A percentile compares a stretch with the other conserved stretches of the same genome.
Conservation (phyloP, 345 rosid genomes). For the Rhizophora apiculata region DNA sequence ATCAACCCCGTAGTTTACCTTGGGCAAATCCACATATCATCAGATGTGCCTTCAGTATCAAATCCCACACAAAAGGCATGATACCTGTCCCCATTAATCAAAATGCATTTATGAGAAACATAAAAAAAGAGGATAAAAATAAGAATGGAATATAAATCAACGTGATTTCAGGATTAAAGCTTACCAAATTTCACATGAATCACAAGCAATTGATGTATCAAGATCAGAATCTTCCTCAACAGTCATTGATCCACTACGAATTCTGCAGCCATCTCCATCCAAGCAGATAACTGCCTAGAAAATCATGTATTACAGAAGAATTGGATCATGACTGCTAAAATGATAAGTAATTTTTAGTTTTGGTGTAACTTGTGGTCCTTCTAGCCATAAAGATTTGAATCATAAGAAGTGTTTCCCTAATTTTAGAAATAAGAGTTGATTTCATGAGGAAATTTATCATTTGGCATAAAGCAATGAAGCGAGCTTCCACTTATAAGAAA, state of each 20-base stretch:
- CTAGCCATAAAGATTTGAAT: neutral
- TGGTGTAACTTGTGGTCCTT: too few relatives aligned
- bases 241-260: conserved; percentile 48
- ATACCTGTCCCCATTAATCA: conserved; percentile 56
- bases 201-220: conserved; percentile 98
- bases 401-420: conserved; percentile 6
- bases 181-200: conserved; percentile 96
- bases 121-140: conserved; percentile 18
- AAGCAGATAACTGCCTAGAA: conserved; percentile 98
- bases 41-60: conserved; percentile 76
- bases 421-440: conserved; percentile 2
- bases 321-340: conserved; percentile 18
- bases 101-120: neutral
- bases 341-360: conserved; percentile 5
- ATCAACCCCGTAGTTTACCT: conserved; percentile 50
- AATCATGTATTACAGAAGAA: conserved; percentile 33
- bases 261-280: conserved; percentile 92
- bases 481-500: neutral
- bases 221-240: conserved; percentile 60
- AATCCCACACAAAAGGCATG: conserved; percentile 97
- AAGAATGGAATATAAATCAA: neutral
- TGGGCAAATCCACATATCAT: conserved; percentile 93
- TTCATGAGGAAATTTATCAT: neutral
- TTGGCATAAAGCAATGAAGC: too few relatives aligned
- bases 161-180: neutral